phyloP scores from a whole-genome alignment of 2,329 filamentous ascomycete genomes.

The Colletotrichum tanaceti region DNA sequence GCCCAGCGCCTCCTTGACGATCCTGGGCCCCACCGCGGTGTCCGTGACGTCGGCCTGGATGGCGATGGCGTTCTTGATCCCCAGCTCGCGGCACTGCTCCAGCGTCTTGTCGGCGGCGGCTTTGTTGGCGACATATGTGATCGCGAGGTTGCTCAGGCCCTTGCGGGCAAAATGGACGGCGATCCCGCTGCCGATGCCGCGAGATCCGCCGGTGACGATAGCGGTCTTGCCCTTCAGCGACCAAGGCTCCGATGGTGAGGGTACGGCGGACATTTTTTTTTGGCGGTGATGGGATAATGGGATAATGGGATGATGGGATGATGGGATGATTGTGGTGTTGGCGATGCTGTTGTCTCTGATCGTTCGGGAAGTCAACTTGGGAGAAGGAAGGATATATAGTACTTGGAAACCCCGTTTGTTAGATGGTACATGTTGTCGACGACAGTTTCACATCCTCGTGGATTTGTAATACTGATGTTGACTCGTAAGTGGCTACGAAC shows the following conservation, averaged over 20 bases:
- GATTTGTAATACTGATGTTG: too few relatives aligned
- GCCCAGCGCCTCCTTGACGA: not conserved
- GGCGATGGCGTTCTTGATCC: slow-evolving; percentile 3
- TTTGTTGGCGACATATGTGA: slow-evolving; percentile 18
- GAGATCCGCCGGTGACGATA: slow-evolving; percentile 17
- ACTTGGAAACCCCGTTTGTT: too few relatives aligned
- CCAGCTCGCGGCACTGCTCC: not conserved
- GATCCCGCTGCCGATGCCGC: slow-evolving; percentile 18
- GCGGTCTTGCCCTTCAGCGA: slow-evolving; percentile 13
- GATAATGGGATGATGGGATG: too few relatives aligned
- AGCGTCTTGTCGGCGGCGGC: slow-evolving; percentile 15
- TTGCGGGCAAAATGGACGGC: slow-evolving; percentile 18
- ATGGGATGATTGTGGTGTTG: too few relatives aligned
- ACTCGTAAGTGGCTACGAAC: too few relatives aligned
- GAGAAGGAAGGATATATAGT: too few relatives aligned
- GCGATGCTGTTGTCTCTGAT: too few relatives aligned
- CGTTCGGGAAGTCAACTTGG: too few relatives aligned
- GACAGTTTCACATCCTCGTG: too few relatives aligned
- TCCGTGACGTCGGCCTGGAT: slow-evolving; percentile 19
- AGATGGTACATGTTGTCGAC: too few relatives aligned
- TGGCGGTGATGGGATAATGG: too few relatives aligned
- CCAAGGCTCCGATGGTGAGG: slow-evolving; percentile 2
- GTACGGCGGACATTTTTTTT: too few relatives aligned
- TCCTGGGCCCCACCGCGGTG: not conserved
- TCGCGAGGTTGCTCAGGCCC: slow-evolving; percentile 23